Base-by-base conservation (phyloP, 768 basidiomycete species). In the Boletus sp. region DNA sequence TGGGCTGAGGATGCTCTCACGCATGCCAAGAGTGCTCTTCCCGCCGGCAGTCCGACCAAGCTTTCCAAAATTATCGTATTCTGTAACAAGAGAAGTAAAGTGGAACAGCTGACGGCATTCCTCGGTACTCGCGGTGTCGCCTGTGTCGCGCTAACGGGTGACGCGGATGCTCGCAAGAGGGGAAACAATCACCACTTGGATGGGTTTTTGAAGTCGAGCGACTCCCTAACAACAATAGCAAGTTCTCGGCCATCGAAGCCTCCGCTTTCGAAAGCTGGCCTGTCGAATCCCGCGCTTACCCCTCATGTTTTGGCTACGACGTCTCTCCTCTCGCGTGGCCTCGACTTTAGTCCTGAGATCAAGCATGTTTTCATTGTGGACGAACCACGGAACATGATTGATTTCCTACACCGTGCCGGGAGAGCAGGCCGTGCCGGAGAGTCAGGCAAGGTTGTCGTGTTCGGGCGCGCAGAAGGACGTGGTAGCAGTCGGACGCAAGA, bases 371-470 rank as follows among this genome's bases (percentile, higher is more conserved):
- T 97, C 70, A 87, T 96, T 61, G 80, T 91, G 24, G 94, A 96
- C 63, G 84, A 90, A 66, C 94, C 94, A 18, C 77, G 89, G 62
- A 95, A 93, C 68, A 90, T 89, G 79, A 81, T 95, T 39, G 94
- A 97, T 71, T 95, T 96, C 69, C 70, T 97, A 57, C 94, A 97
- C 73, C 85, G 94, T 5, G 94, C 94, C 0, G 94, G 94, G 15
- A 76, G 94, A 47, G 81, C 89, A 0, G 93, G 86, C 2, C 76
- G 93, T 32, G 92, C 91, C 5, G 90, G 90, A 0, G 70, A 79
- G 66, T 67, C 71, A 29, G 90, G 89, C 1, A 84, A 80, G 61
- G 91, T 92, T 0, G 84, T 92, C 4, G 75, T 92, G 7, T 92
- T 92, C 65, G 87, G 87, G 33, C 90, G 87, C 69, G 73, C 75